Conservation (phyloP, 352 stramenopile species). For the Albugo laibachii region DNA sequence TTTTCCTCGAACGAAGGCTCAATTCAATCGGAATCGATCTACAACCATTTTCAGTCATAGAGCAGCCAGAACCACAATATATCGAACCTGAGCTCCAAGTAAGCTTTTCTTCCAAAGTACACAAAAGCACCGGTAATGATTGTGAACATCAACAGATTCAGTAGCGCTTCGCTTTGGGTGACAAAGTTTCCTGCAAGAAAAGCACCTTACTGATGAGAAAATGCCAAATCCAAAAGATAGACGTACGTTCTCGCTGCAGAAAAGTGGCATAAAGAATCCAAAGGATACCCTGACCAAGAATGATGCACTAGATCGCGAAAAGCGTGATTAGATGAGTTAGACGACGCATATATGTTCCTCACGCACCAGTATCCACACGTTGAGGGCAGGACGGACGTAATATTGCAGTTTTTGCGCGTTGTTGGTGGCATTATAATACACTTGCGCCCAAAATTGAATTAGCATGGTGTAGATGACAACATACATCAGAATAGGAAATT, state of each 20-base stretch:
- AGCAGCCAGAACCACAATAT: not conserved
- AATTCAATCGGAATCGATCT: constrained; percentile 70
- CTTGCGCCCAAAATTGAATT: constrained; percentile 75
- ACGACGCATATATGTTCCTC: not conserved
- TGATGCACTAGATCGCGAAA: constrained; percentile 17
- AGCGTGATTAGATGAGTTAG: too few relatives aligned
- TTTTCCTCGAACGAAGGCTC: constrained; percentile 58
- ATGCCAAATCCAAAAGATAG: not conserved
- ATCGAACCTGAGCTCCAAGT: constrained; percentile 42
- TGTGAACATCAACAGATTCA: constrained; percentile 69
- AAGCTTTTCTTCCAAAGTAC: constrained; percentile 60
- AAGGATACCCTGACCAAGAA: constrained; percentile 39
- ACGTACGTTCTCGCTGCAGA: constrained; percentile 49
- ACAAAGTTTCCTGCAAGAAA: constrained; percentile 42
- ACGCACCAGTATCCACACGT: constrained; percentile 33
- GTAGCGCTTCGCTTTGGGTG: constrained; percentile 45
- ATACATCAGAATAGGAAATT: constrained; percentile 64
- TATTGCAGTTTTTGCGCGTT: constrained; percentile 32
- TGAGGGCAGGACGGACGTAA: constrained; percentile 50
- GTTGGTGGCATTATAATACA: constrained; percentile 79
- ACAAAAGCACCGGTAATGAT: constrained; percentile 55
- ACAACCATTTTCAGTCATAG: not conserved
- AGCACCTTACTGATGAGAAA: not conserved
- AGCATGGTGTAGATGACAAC: constrained; percentile 66
- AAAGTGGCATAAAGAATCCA: constrained; percentile 64